Evolutionary conservation across 768 basidiomycete species (phyloP), one percentile per base, ranked within the genome.

Genomic region (Amanita pseudoporphyria): DNA sequence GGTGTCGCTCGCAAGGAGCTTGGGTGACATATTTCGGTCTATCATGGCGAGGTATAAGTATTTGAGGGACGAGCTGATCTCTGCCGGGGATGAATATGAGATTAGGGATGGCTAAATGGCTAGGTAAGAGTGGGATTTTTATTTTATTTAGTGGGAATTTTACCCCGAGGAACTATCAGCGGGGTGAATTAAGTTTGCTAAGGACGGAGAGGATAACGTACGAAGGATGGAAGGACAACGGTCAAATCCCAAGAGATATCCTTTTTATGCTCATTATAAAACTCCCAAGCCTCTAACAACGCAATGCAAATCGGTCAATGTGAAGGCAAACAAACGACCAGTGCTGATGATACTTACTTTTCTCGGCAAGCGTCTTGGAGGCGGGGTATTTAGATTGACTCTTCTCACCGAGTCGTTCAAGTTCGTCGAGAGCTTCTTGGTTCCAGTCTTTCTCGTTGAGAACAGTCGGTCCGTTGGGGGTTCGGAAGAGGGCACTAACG

Each of bases 351-450:
- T n/a, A n/a, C 45, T 5, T 49, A 75, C 79, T 71, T 64, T 67
- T 69, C 63, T 89, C 87, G 0, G 83, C 81, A 1, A 84, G 66
- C 2, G 70, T 72, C 67, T 88, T 87, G 14, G 76, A 77, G 2
- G 81, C 78, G 16, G 69, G 57, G 59, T 87, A 87, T 55, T 74
- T 78, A n/a, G 62, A 52, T n/a, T 60, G 52, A 0, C 52, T 51
- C 0, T 60, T 49, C 0, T 55, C 43, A 2, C 79, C 80, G 43
- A 78, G 65, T 50, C 75, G 65, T 37, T 74, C 66, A 9, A 79
- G 72, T 9, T 70, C 66, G 40, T 67, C 58, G 18, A 79, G 58
- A 5, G 72, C 61, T 44, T 68, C 67, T 31, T 77, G 61, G 54
- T 82, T 82, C 84, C 84, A 87, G 60, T 84, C 67, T 6, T 57